Percentiles rank a stretch among this genome's conserved stretches.
Evolutionary conservation across 1,139 yeast species (phyloP).

Genomic region (Suhomyces maxii): DNA sequence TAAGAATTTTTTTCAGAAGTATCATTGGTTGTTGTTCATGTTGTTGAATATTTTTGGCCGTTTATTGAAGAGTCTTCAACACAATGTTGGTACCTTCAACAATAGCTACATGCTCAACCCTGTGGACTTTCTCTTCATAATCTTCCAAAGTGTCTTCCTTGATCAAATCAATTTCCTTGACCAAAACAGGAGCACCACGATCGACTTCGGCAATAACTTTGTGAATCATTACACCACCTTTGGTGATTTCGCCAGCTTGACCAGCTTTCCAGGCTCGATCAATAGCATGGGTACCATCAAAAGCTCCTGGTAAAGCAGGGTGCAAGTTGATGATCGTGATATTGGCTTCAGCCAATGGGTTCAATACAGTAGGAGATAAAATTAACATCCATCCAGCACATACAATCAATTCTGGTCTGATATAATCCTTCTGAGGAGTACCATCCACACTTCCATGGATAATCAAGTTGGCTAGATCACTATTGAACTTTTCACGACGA

Average conservation of each 20-base stretch:
- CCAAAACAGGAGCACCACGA: conserved; percentile 84
- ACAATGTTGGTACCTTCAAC: conserved; percentile 83
- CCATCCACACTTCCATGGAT: conserved; percentile 46
- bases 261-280: conserved; percentile 97
- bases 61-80: conserved; percentile 30
- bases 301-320: conserved; percentile 96
- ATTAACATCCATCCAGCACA: conserved; percentile 99
- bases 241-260: conserved; percentile 68
- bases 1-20: too few relatives aligned
- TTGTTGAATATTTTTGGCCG: too few relatives aligned
- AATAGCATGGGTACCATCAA: conserved; percentile 96
- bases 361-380: conserved; percentile 71
- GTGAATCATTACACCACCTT: conserved; percentile 98
- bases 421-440: conserved; percentile 23
- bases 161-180: conserved; percentile 68
- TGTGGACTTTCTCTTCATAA: conserved; percentile 84
- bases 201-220: conserved; percentile 93
- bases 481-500: conserved; percentile 72
- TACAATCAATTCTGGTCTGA: conserved; percentile 77
- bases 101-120: conserved; percentile 81
- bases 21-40: too few relatives aligned
- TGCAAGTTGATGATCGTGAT: conserved; percentile 88
- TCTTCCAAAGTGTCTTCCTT: conserved; percentile 75
- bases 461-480: conserved; percentile 71
- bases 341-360: conserved; percentile 58